Evolutionary conservation across 768 basidiomycete genomes (phyloP).

Genomic region (Suillus subalutaceus): DNA sequence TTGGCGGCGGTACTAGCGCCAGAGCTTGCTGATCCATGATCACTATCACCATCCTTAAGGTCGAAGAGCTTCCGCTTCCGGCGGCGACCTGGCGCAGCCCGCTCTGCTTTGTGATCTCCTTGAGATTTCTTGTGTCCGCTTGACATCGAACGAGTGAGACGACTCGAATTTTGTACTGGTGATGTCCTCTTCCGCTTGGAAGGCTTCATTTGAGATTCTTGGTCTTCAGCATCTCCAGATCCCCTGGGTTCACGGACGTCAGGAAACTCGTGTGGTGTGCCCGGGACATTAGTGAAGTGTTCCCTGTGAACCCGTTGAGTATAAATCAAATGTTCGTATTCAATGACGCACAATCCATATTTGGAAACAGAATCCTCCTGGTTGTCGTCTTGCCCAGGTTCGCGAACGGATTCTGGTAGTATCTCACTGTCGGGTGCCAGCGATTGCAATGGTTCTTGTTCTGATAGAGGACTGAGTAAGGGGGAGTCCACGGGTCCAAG

Average conservation of each 20-base stretch:
- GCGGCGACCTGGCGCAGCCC: slow-evolving; percentile 32
- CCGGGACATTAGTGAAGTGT: slow-evolving; percentile 1
- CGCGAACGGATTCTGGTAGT: neutral
- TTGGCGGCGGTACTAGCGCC: slow-evolving; percentile 41
- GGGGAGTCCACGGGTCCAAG: neutral
- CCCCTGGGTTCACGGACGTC: neutral
- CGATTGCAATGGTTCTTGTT: neutral
- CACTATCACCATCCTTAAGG: slow-evolving; percentile 24
- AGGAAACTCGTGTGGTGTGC: neutral
- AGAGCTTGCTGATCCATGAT: slow-evolving; percentile 37
- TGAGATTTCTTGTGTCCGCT: slow-evolving; percentile 11
- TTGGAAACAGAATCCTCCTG: neutral
- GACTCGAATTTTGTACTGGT: slow-evolving; percentile 15
- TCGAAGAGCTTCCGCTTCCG: slow-evolving; percentile 6
- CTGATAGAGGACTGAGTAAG: neutral
- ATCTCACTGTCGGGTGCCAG: too few relatives aligned
- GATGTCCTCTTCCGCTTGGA: slow-evolving; percentile 30
- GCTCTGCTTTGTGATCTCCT: slow-evolving; percentile 33
- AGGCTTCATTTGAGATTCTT: slow-evolving; percentile 3
- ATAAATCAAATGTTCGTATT: neutral
- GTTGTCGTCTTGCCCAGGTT: neutral
- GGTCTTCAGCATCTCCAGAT: neutral
- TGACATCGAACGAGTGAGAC: slow-evolving; percentile 27
- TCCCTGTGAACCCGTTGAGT: neutral
- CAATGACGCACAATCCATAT: neutral